A percentile compares a stretch with the other conserved stretches of the same genome.
Evolutionary conservation across 2,329 filamentous ascomycete species (phyloP).

Genomic region (Talaromyces sp.): DNA sequence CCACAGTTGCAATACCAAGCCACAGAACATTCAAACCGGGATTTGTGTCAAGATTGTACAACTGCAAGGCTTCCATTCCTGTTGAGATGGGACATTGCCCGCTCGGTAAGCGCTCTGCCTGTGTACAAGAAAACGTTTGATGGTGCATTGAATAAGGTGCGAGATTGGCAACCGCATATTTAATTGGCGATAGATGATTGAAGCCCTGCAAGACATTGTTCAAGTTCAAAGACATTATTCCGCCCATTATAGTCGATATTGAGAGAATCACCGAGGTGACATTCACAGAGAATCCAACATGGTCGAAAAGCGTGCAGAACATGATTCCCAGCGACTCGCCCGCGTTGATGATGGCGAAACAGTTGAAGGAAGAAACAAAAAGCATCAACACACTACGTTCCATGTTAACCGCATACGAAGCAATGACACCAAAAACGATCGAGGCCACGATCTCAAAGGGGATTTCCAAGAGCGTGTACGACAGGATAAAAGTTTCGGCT

Average conservation of each 20-base stretch:
- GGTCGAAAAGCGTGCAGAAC: conserved; percentile 70
- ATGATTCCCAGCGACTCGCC: conserved; percentile 73
- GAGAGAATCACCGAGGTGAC: conserved; percentile 64
- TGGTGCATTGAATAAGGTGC: conserved; percentile 59
- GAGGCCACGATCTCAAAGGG: conserved; percentile 64
- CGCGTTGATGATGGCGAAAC: conserved; percentile 67
- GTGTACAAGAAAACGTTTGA: conserved; percentile 59
- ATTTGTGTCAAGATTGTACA: conserved; percentile 62
- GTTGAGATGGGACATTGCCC: conserved; percentile 60
- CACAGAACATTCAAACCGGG: conserved; percentile 57
- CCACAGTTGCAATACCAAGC: conserved; percentile 57
- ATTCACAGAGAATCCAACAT: conserved; percentile 72
- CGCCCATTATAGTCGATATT: conserved; percentile 65
- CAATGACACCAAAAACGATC: conserved; percentile 60
- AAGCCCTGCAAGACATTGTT: conserved; percentile 59
- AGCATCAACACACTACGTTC: conserved; percentile 59
- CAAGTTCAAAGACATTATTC: conserved; percentile 65
- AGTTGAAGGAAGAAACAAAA: conserved; percentile 62
- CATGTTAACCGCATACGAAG: conserved; percentile 60
- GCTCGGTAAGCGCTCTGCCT: conserved; percentile 52
- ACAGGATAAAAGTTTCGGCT: conserved; percentile 63
- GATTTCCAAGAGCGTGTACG: conserved; percentile 64
- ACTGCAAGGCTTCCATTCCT: conserved; percentile 59
- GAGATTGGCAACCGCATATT: conserved; percentile 63
- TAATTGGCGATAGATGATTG: conserved; percentile 66